Evolutionary conservation across 805 yeast species (phyloP).

Genomic region (Metschnikowia lunata): DNA sequence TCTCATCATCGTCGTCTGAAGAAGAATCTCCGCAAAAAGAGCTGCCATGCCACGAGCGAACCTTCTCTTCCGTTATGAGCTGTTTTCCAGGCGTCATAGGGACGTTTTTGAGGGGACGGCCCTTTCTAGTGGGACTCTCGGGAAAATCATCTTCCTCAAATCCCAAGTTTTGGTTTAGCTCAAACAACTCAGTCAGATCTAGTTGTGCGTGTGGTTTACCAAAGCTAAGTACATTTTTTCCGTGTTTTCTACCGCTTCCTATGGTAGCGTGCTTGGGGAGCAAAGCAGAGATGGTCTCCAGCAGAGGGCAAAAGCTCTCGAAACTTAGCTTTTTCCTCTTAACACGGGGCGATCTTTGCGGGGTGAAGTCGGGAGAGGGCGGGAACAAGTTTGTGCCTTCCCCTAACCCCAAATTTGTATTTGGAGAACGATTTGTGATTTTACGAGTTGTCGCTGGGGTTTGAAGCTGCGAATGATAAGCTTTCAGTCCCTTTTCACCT

Average conservation of each 20-base stretch:
- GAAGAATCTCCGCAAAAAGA: conserved; percentile 26
- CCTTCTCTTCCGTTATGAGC: conserved; percentile 28
- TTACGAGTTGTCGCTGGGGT: conserved; percentile 11
- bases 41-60: conserved; percentile 36
- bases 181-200: conserved; percentile 18
- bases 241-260: conserved; percentile 32
- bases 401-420: neutral
- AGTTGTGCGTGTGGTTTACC: conserved; percentile 10
- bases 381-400: conserved; percentile 15
- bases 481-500: neutral
- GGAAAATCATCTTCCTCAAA: conserved; percentile 25
- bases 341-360: conserved; percentile 26
- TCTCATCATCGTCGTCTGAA: conserved; percentile 24
- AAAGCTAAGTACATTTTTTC: conserved; percentile 4
- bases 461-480: conserved; percentile 6
- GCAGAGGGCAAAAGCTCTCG: conserved; percentile 10
- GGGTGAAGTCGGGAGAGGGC: conserved; percentile 31
- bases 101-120: conserved; percentile 6
- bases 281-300: conserved; percentile 21
- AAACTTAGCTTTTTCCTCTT: conserved; percentile 17
- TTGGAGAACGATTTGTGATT: conserved; percentile 2
- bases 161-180: conserved; percentile 21
- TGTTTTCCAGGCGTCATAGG: conserved; percentile 33
- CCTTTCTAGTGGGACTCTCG: conserved; percentile 9
- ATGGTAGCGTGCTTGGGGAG: conserved; percentile 37